A percentile compares a stretch with the other conserved stretches of the same genome.
Evolutionary conservation across 768 basidiomycete genomes (phyloP).

Genomic region (Mycena pura): DNA sequence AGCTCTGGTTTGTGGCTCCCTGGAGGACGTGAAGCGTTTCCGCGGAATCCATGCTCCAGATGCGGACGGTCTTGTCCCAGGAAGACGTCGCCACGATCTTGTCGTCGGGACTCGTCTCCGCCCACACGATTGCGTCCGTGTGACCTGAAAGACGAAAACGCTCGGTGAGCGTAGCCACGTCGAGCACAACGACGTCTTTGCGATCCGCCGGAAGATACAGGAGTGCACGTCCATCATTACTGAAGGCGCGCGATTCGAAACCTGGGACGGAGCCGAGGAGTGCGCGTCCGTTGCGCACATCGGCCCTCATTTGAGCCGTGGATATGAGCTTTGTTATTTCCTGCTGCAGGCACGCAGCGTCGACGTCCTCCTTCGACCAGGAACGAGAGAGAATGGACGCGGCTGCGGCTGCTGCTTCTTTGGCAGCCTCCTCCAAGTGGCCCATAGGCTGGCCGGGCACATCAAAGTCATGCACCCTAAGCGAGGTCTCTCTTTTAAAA

Average conservation of each 20-base stretch:
- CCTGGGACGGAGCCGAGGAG: background rate
- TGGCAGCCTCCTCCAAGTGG: background rate
- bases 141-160: slow-evolving; percentile 21
- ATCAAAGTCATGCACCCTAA: slow-evolving; percentile 2
- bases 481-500: background rate
- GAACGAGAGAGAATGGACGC: background rate
- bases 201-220: background rate
- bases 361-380: background rate
- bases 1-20: slow-evolving; percentile 16
- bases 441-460: background rate
- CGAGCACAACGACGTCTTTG: background rate
- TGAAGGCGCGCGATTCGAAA: slow-evolving; percentile 12
- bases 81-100: slow-evolving; percentile 23
- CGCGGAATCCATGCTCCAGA: slow-evolving; percentile 26
- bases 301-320: background rate
- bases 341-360: background rate
- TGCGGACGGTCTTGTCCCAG: slow-evolving; percentile 27
- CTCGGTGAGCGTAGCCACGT: background rate
- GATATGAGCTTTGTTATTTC: background rate
- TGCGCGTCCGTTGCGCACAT: background rate
- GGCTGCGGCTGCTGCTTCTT: background rate
- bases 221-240: slow-evolving; percentile 10
- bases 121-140: slow-evolving; percentile 20
- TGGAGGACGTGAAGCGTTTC: slow-evolving; percentile 8
- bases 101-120: slow-evolving; percentile 21